These are phyloP conservation scores for Flaveria ramosissima DNA, from an alignment of 129 eudicot species.

Conservation along the genomic window DNA sequence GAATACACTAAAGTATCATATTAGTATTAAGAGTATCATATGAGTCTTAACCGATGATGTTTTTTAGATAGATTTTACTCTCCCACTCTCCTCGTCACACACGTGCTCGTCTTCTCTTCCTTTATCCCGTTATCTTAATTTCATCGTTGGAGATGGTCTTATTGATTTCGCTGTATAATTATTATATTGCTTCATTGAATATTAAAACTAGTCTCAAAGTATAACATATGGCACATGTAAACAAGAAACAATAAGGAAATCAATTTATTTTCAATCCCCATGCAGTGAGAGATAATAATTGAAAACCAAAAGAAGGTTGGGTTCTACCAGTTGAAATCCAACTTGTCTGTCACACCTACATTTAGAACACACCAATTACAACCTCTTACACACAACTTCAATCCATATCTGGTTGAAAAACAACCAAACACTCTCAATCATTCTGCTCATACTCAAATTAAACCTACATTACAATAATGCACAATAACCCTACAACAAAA, in stretches of 20 bases:
- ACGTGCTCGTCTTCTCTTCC: no score
- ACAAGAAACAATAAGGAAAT: neutral
- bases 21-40: no score
- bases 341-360: slow-evolving; percentile 55
- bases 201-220: no score
- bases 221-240: no score
- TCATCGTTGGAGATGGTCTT: no score
- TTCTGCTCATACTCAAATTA: slow-evolving; percentile 20
- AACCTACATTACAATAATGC: slow-evolving; percentile 19
- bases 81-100: no score
- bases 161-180: no score
- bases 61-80: no score
- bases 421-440: slow-evolving; percentile 13
- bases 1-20: no score
- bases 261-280: slow-evolving; percentile 27
- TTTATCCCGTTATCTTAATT: no score
- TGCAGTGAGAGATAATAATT: slow-evolving; percentile 25
- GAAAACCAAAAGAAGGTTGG: slow-evolving; percentile 35
- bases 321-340: slow-evolving; percentile 49
- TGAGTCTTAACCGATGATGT: no score
- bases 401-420: slow-evolving; percentile 37
- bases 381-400: slow-evolving; percentile 22
- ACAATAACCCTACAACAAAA: slow-evolving; percentile 22
- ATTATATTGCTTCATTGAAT: no score
- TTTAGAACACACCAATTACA: slow-evolving; percentile 32